phyloP scores from a whole-genome alignment of 768 basidiomycete species.

The Suillus cothurnatus region DNA sequence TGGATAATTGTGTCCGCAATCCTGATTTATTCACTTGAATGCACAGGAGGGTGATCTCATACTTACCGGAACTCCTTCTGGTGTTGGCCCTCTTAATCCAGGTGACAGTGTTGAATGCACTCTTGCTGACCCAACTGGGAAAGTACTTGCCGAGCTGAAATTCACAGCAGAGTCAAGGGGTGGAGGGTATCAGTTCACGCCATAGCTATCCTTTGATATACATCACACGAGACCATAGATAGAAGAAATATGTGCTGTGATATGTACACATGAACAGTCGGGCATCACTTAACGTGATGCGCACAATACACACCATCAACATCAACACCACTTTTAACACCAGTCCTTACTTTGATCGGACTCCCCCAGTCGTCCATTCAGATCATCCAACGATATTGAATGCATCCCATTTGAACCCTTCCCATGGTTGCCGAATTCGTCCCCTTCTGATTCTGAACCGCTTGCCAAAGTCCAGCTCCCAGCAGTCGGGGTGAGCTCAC shows the following conservation, averaged over 20 bases:
- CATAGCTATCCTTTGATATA: constrained; percentile 19
- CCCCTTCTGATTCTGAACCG: constrained; percentile 32
- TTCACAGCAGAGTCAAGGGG: constrained; percentile 67
- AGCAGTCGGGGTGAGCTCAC: constrained; percentile 61
- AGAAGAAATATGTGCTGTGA: constrained; percentile 5
- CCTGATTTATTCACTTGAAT: constrained; percentile 1
- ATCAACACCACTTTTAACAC: constrained; percentile 9
- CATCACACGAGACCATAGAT: not conserved
- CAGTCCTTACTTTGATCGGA: constrained; percentile 15
- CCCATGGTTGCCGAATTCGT: constrained; percentile 27
- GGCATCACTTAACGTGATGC: not conserved
- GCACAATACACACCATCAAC: not conserved
- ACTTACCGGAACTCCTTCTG: constrained; percentile 89
- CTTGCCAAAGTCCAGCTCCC: constrained; percentile 75
- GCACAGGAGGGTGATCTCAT: constrained; percentile 87
- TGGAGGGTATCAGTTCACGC: constrained; percentile 66
- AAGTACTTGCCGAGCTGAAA: constrained; percentile 60
- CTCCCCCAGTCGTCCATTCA: constrained; percentile 24
- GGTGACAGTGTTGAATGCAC: constrained; percentile 82
- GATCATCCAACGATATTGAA: constrained; percentile 30
- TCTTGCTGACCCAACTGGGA: constrained; percentile 55
- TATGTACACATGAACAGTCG: constrained; percentile 8
- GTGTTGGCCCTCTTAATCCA: constrained; percentile 76
- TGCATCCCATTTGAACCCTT: constrained; percentile 22
- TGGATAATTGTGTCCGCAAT: not conserved